phyloP scores from a whole-genome alignment of 345 rosid genomes.

The Heritiera littoralis region DNA sequence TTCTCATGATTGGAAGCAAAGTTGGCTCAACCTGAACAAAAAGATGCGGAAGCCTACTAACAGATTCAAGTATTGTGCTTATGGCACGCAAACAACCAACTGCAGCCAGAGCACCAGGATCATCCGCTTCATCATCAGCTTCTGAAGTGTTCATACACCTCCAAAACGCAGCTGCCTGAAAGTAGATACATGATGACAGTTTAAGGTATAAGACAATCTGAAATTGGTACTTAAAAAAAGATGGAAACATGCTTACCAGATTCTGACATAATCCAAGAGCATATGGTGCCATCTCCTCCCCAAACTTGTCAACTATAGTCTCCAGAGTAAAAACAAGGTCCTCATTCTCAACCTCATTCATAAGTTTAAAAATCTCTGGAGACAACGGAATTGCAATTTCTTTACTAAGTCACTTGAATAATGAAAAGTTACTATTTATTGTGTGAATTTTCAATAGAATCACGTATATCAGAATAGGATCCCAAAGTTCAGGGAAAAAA shows the following conservation, averaged over 20 bases:
- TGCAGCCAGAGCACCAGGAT: conserved; percentile 83
- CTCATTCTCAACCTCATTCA: conserved; percentile 99
- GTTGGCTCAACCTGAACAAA: conserved; percentile 76
- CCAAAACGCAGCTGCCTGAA: conserved; percentile 83
- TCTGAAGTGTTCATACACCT: conserved; percentile 78
- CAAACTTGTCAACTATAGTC: conserved; percentile 80
- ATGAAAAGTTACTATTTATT: background rate
- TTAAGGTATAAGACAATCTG: background rate
- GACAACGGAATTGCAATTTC: conserved; percentile 3
- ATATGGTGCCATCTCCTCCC: conserved; percentile 86
- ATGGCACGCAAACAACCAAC: conserved; percentile 87
- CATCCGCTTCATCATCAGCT: conserved; percentile 73
- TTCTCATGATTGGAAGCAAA: conserved; percentile 73
- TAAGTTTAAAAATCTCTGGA: conserved; percentile 92
- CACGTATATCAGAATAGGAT: background rate
- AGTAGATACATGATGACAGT: background rate
- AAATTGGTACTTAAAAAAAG: background rate
- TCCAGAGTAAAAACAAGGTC: conserved; percentile 80
- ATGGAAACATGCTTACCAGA: conserved; percentile 43
- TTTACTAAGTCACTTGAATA: background rate
- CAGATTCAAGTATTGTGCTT: conserved; percentile 82
- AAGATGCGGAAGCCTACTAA: conserved; percentile 75
- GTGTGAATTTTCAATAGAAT: background rate
- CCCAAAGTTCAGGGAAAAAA: background rate
- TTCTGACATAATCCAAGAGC: conserved; percentile 81